Evolutionary conservation across 345 rosid species (phyloP), one percentile per base, ranked within the genome.

Genomic region (Eucalyptus coolabah): DNA sequence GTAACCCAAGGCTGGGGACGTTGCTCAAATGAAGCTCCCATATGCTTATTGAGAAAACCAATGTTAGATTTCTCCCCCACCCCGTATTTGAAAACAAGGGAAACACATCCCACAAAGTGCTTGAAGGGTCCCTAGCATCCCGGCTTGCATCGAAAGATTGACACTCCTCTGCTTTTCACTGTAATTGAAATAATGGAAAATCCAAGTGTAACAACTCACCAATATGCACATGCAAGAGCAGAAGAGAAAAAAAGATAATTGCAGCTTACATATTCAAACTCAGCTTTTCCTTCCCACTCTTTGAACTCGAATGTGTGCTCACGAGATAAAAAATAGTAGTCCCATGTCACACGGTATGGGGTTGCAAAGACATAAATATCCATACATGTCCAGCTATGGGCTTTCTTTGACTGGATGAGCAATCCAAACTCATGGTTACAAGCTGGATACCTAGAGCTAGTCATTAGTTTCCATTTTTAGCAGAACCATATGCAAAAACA

Each of bases 361-460:
- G 99, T 97, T 50, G 97, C 99, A 92, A 98, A 98, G 59, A 98
- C 94, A 92, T 98, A 98, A 90, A 98, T 91, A 94, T 97, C 99
- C 97, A 97, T 94, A 86, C 99, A 98, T 4, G 99, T 96, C 99
- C 99, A 98, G 88, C 99, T 97, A 92, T 96, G 99, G 72, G 99
- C 94, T 42, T 96, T 93, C 92, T 93, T n/a, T n/a, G 30, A 95
- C 97, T 98, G 94, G 60, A 91, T n/a, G 87, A 89, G 89, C 77
- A 89, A 88, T 81, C 67, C 91, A 90, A 50, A 90, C 37, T 77
- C 56, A 63, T 24, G 87, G 72, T 77, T 86, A 53, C 67, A 65
- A 91, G 87, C 40, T 47, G 49, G 59, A 54, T 21, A 42, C 59
- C 67, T 44, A 53, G 24, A 88, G 30, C 85, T 86, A 50, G 54